Evolutionary conservation across 2,329 filamentous ascomycete genomes (phyloP).

Genomic region (Harringtonia lauricola): DNA sequence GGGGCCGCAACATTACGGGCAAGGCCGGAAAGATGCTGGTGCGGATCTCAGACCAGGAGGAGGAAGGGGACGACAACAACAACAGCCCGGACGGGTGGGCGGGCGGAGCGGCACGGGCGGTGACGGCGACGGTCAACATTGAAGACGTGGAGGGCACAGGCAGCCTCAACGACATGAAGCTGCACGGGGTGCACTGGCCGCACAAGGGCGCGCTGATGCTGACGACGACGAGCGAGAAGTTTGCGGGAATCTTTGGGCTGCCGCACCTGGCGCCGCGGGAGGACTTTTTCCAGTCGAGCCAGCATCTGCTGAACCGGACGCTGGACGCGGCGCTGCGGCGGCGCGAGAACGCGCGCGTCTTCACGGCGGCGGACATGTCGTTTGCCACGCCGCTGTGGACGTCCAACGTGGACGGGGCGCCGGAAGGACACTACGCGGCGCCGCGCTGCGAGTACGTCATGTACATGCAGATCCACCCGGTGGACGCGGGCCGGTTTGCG

Average conservation of each 20-base stretch:
- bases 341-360: slow-evolving; percentile 45
- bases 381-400: slow-evolving; percentile 58
- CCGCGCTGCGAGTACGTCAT: slow-evolving; percentile 85
- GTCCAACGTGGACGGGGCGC: slow-evolving; percentile 50
- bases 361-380: slow-evolving; percentile 47
- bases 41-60: slow-evolving; percentile 46
- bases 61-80: slow-evolving; percentile 26
- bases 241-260: slow-evolving; percentile 79
- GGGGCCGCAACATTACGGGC: slow-evolving; percentile 74
- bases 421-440: slow-evolving; percentile 45
- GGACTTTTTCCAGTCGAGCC: slow-evolving; percentile 45
- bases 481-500: slow-evolving; percentile 19
- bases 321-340: slow-evolving; percentile 55
- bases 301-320: slow-evolving; percentile 61
- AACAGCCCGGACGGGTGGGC: not conserved
- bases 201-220: slow-evolving; percentile 69
- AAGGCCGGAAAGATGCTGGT: slow-evolving; percentile 57
- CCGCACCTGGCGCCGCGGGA: slow-evolving; percentile 64
- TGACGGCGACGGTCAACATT: slow-evolving; percentile 59
- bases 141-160: slow-evolving; percentile 60
- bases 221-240: slow-evolving; percentile 87
- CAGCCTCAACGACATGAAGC: slow-evolving; percentile 65
- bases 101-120: slow-evolving; percentile 42
- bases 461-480: slow-evolving; percentile 66
- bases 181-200: slow-evolving; percentile 81